Conservation (phyloP, 192 early-diverging fungal genomes). For the Backusella australiensis region DNA sequence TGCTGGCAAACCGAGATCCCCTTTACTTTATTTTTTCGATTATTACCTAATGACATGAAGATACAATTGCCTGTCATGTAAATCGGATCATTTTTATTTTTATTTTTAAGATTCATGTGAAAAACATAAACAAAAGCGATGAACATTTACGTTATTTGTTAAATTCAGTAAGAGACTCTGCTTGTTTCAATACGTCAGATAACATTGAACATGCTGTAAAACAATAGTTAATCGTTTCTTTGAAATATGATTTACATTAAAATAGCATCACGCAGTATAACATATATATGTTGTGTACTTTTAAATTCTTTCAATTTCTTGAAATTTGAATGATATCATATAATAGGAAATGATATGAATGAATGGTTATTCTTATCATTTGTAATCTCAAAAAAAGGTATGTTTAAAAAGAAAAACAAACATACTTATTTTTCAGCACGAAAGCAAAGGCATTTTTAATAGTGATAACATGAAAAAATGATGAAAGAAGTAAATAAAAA, state of each 20-base stretch:
- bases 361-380: background rate
- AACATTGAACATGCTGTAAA: background rate
- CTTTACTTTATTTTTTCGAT: too few relatives aligned
- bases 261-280: background rate
- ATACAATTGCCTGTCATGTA: background rate
- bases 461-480: background rate
- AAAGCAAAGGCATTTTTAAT: background rate
- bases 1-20: too few relatives aligned
- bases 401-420: background rate
- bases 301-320: background rate
- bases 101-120: background rate
- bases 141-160: background rate
- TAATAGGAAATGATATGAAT: background rate
- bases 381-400: background rate
- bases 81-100: background rate
- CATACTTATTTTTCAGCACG: background rate
- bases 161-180: background rate
- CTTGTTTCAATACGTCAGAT: background rate
- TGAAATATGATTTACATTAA: background rate
- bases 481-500: background rate
- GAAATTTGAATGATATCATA: background rate
- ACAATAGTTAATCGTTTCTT: background rate
- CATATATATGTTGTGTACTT: background rate
- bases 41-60: background rate
- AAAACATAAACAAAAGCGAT: background rate